These are phyloP conservation scores for Fusarium irregulare DNA, from an alignment of 2,329 filamentous ascomycete species.

Conservation along the genomic window DNA sequence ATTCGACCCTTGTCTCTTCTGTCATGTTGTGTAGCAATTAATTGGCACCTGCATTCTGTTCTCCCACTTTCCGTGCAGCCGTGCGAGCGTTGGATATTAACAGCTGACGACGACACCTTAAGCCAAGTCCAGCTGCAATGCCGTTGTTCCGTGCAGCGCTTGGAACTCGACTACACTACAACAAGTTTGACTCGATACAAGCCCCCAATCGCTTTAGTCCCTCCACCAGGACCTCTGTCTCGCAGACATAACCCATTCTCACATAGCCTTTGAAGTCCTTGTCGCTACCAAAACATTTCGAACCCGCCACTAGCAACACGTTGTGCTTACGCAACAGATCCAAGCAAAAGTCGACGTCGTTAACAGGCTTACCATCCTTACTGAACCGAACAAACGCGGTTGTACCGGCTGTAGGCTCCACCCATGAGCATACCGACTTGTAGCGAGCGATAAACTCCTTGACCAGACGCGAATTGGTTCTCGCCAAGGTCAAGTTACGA, in stretches of 20 bases:
- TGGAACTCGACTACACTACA: slow-evolving; percentile 4
- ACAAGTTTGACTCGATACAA: slow-evolving; percentile 51
- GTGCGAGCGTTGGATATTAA: slow-evolving; percentile 6
- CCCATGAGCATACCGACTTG: slow-evolving; percentile 73
- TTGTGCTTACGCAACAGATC: slow-evolving; percentile 75
- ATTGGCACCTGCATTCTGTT: slow-evolving; percentile 11
- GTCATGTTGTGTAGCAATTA: slow-evolving; percentile 27
- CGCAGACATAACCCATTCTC: slow-evolving; percentile 79
- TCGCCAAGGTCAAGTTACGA: slow-evolving; percentile 72
- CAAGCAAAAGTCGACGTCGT: slow-evolving; percentile 78
- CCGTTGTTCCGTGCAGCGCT: slow-evolving; percentile 34
- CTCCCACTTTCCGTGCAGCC: slow-evolving; percentile 33
- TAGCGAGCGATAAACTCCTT: slow-evolving; percentile 75
- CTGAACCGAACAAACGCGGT: slow-evolving; percentile 81
- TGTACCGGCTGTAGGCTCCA: slow-evolving; percentile 81
- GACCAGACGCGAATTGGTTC: slow-evolving; percentile 73
- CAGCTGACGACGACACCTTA: slow-evolving; percentile 44
- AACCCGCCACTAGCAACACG: slow-evolving; percentile 80
- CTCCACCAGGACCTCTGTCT: slow-evolving; percentile 74
- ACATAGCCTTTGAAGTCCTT: slow-evolving; percentile 79
- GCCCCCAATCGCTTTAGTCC: slow-evolving; percentile 65
- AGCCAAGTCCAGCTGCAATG: slow-evolving; percentile 35
- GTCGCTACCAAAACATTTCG: slow-evolving; percentile 75
- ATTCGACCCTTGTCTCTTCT: slow-evolving; percentile 19
- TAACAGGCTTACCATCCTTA: slow-evolving; percentile 69